Evolutionary conservation across 345 rosid genomes (phyloP), one percentile per base, ranked within the genome.

Genomic region (Tarenaya hassleriana): DNA sequence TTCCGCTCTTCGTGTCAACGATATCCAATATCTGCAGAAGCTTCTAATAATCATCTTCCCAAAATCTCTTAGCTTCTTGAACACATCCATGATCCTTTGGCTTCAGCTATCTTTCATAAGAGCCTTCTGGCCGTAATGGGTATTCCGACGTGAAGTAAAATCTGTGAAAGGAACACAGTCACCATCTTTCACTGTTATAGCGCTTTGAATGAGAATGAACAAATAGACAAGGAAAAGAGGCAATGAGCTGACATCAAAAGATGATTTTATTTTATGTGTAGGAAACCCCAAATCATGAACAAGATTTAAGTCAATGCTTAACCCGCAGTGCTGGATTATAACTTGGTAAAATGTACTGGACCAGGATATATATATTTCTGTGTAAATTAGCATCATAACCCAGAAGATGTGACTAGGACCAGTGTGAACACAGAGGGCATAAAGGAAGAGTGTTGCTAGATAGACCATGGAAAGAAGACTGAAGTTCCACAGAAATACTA

Each of bases 381-480:
- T 92, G 75, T 92, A 92, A 42, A 85, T 83, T 57, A 92, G 76
- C 82, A 92, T 82, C 50, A 81, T 54, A 62, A 88, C 68, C 98
- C 97, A 92, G 76, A 92, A 88, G 69, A 78, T 62, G 68, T 77
- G 77, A 67, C 70, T 80, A 35, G 98, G 98, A 47, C 95, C 97
- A 10, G 97, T 75, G 71, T 77, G 76, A 41, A 77, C 94, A 62
- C 94, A 88, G 20, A 92, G 69, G 59, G 98, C 98, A 75, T 92
- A 81, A 62, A 92, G 66, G 76, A 85, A 88, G 63, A 92, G 84
- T 39, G 95, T 94, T 34, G 80, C 88, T 47, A 85, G 88, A 73
- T 88, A 92, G 37, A 69, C 88, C 94, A 88, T 83, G 11, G 98
- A 88, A 63, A 88, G 85, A 69, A 92, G 75, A 70, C 98, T 85